phyloP scores from a whole-genome alignment of 2,329 filamentous ascomycete genomes.

The Chaetomium strumarium region DNA sequence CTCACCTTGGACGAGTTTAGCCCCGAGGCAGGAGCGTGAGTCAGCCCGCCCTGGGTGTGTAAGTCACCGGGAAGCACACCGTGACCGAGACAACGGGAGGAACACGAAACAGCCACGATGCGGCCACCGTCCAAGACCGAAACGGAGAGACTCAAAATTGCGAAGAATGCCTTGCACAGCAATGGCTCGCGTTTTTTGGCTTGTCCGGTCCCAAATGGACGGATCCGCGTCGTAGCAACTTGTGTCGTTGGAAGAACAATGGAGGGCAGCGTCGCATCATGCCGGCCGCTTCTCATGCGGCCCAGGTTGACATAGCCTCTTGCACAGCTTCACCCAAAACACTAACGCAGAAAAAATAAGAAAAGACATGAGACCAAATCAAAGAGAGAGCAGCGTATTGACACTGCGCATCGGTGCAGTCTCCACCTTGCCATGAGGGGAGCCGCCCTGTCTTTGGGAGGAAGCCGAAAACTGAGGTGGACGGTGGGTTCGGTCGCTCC shows the following conservation, averaged over 20 bases:
- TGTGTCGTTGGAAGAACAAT: not conserved
- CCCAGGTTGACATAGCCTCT: slow-evolving; percentile 11
- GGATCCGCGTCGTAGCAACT: not conserved
- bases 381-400: not conserved
- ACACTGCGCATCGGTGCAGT: not conserved
- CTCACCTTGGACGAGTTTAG: too few species aligned
- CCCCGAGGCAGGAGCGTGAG: not conserved
- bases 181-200: not conserved
- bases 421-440: not conserved
- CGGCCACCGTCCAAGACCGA: slow-evolving; percentile 1
- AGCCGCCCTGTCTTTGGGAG: not conserved
- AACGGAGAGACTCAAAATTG: not conserved
- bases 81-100: too few species aligned
- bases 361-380: not conserved
- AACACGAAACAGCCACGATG: slow-evolving; percentile 5
- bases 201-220: not conserved
- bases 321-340: not conserved
- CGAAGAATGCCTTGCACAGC: not conserved
- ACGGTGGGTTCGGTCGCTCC: too few species aligned
- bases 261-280: not conserved
- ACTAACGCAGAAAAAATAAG: not conserved
- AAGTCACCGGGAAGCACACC: not conserved
- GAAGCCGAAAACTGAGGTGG: not conserved
- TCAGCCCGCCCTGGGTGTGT: not conserved
- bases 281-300: slow-evolving; percentile 11